A percentile compares a stretch with the other conserved stretches of the same genome.
Evolutionary conservation across 805 yeast species (phyloP).

Genomic region (Ogataea corticis): DNA sequence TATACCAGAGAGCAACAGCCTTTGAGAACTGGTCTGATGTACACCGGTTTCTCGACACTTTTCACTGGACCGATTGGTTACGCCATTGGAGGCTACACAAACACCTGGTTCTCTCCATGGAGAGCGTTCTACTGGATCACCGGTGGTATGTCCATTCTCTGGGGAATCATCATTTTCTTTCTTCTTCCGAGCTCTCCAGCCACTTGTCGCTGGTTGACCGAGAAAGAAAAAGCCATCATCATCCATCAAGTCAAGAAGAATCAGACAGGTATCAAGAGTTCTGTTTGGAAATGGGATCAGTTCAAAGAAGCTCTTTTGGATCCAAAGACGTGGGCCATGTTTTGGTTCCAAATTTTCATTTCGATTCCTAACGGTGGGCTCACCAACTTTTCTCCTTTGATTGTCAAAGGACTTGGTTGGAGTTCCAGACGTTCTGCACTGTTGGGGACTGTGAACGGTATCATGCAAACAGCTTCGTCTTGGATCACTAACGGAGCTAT

Average conservation of each 20-base stretch:
- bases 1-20: conserved; percentile 53
- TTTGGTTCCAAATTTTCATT: conserved; percentile 44
- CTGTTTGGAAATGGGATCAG: conserved; percentile 55
- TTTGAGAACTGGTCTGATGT: conserved; percentile 40
- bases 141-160: conserved; percentile 55
- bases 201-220: conserved; percentile 48
- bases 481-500: conserved; percentile 38
- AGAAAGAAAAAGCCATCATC: conserved; percentile 47
- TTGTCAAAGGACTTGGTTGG: conserved; percentile 34
- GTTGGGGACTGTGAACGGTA: conserved; percentile 39
- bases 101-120: conserved; percentile 54
- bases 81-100: conserved; percentile 41
- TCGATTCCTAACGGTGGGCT: conserved; percentile 63
- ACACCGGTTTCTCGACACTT: conserved; percentile 44
- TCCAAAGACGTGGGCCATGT: conserved; percentile 49
- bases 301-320: conserved; percentile 56
- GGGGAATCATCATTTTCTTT: conserved; percentile 46
- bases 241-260: conserved; percentile 58
- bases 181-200: conserved; percentile 53
- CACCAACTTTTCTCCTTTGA: conserved; percentile 45
- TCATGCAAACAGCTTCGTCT: conserved; percentile 30
- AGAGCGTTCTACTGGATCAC: conserved; percentile 56
- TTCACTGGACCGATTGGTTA: conserved; percentile 53
- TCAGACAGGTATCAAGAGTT: conserved; percentile 61
- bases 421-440: conserved; percentile 31